phyloP scores from a whole-genome alignment of 139 green algal genomes.

The Closterium sp. region DNA sequence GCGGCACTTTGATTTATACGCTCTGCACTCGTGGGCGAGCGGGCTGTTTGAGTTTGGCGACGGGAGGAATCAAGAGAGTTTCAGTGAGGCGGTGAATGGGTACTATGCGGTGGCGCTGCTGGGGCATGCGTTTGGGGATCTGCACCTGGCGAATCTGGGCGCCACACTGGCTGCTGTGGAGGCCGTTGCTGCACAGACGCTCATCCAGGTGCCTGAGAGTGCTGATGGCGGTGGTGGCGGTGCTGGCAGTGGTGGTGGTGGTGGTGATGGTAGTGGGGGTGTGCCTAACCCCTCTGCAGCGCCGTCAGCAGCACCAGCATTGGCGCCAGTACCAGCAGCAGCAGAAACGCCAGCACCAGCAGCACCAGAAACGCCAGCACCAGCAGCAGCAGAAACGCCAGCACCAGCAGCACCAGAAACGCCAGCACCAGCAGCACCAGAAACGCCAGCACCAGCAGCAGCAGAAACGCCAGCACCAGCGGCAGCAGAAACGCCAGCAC shows the following conservation, averaged over 20 bases:
- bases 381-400: no score
- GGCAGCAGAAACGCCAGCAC: no score
- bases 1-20: constrained; percentile 54
- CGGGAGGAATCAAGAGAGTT: constrained; percentile 59
- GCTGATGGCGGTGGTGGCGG: neutral
- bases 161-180: constrained; percentile 48
- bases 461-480: no score
- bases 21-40: constrained; percentile 55
- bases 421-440: no score
- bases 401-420: no score
- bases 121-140: constrained; percentile 45
- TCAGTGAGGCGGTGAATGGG: constrained; percentile 52
- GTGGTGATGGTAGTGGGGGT: neutral
- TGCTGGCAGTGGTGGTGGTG: neutral
- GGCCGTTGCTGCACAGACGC: constrained; percentile 35
- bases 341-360: no score
- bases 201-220: constrained; percentile 50
- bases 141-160: constrained; percentile 42
- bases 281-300: neutral
- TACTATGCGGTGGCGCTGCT: constrained; percentile 59
- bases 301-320: neutral
- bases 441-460: no score
- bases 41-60: constrained; percentile 49
- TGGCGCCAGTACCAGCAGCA: no score
- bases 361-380: no score